Evolutionary conservation across 129 eudicot species (phyloP), one percentile per base, ranked within the genome.

Genomic region (Lactuca saligna): DNA sequence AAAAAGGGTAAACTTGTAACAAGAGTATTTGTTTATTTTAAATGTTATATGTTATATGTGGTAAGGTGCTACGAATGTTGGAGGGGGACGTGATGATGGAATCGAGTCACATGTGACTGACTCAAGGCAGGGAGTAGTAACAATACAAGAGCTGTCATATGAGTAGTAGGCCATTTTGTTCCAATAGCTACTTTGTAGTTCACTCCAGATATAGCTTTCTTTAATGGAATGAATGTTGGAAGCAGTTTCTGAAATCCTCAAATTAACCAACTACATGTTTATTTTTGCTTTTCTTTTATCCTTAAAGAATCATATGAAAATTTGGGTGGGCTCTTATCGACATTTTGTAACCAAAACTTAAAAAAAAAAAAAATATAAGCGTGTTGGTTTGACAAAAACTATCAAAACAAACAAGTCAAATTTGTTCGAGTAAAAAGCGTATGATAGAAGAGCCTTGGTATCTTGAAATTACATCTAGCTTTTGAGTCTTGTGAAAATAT

Each of bases 11-110:
- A 46, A 46, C 5, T 46, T 46, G 5, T 46, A 12, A 46, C 0
- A 6, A 10, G 51, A 10, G 51, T 17, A 41, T 72, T 62, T 8
- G 44, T 10, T 57, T 63, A 8, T 11, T 54, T 14, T 58, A n/a
- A 58, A 35, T 35, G 20, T 25, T 64, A 31, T 46, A 35, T 35
- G 20, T 25, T 64, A 31, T 46, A 49, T 16, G 25, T 41, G 61
- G 63, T 13, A 57, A 94, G 99, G 99, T 94, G 68, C 78, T 94
- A 10, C 90, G 94, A 33, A 84, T 90, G 71, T 88, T 94, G 4
- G 99, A 94, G 76, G 97, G 97, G 3, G 97, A 90, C 49, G 34
- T 80, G 35, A 64, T 83, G 66, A 66, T 90, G 96, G 97, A 88
- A 65, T 78, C 96, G 1, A 80, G 85, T 64, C 75, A 68, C 7